Conservation (phyloP, 1,139 yeast genomes). For the Geotrichum candidum region DNA sequence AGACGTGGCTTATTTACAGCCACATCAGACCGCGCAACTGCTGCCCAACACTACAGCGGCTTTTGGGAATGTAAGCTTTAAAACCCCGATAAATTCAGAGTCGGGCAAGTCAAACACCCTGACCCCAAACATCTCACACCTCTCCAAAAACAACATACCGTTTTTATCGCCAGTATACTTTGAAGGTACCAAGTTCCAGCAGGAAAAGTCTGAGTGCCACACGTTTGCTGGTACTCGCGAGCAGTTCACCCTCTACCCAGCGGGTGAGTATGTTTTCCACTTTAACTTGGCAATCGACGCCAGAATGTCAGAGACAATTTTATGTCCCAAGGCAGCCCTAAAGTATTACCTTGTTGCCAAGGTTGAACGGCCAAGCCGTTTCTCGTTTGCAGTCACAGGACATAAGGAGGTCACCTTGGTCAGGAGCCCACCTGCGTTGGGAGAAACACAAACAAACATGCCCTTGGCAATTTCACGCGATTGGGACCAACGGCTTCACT, state of each 20-base stretch:
- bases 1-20: conserved; percentile 19
- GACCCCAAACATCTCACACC: conserved; percentile 1
- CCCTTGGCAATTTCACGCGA: conserved; percentile 77
- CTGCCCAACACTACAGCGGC: neutral
- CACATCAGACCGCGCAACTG: conserved; percentile 1
- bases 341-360: conserved; percentile 31
- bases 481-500: conserved; percentile 77
- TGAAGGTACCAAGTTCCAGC: neutral
- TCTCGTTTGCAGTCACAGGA: conserved; percentile 31
- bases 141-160: conserved; percentile 8
- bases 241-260: conserved; percentile 32
- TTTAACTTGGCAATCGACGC: conserved; percentile 68
- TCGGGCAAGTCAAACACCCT: neutral
- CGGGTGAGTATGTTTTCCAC: conserved; percentile 78
- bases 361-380: conserved; percentile 33
- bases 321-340: conserved; percentile 43
- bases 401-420: conserved; percentile 42
- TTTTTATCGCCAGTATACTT: conserved; percentile 9
- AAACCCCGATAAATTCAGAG: conserved; percentile 6
- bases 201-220: neutral
- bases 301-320: conserved; percentile 64
- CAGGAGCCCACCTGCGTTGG: conserved; percentile 76
- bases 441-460: conserved; percentile 60
- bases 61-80: conserved; percentile 2
- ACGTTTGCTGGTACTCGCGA: neutral